Percentiles rank a stretch among this genome's conserved stretches.
Evolutionary conservation across 805 yeast genomes (phyloP).

Genomic region (Wickerhamiella allomyrinae): DNA sequence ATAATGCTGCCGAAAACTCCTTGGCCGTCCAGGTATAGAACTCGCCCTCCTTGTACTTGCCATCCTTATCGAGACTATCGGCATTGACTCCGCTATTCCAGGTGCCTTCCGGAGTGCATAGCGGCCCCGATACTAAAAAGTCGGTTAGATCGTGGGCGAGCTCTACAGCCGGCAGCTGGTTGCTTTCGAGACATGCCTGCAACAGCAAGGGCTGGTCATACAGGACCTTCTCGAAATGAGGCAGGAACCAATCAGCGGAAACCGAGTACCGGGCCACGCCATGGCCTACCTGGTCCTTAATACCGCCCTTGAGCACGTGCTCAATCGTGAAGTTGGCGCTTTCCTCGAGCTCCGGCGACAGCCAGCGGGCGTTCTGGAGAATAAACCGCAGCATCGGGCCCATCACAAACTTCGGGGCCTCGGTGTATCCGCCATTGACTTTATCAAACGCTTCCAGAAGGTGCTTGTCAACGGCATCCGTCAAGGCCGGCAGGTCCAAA

Average conservation of each 20-base stretch:
- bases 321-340: conserved; percentile 20
- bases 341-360: conserved; percentile 11
- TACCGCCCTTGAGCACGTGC: conserved; percentile 25
- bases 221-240: conserved; percentile 29
- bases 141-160: conserved; percentile 14
- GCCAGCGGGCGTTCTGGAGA: conserved; percentile 9
- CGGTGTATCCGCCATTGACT: conserved; percentile 23
- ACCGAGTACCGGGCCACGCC: conserved; percentile 28
- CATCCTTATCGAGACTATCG: conserved; percentile 18
- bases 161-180: conserved; percentile 1
- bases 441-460: conserved; percentile 19
- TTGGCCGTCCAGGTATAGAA: conserved; percentile 25
- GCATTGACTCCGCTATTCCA: conserved; percentile 26
- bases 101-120: conserved; percentile 16
- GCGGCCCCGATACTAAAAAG: conserved; percentile 10
- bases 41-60: conserved; percentile 22
- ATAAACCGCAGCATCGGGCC: conserved; percentile 21
- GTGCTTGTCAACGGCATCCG: conserved; percentile 18
- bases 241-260: conserved; percentile 28
- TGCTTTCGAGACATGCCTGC: conserved; percentile 20
- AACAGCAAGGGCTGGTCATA: conserved; percentile 27
- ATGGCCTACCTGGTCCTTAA: conserved; percentile 26
- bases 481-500: conserved; percentile 4
- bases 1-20: conserved; percentile 23
- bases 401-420: conserved; percentile 27